These are phyloP conservation scores for Phialemoniopsis sp. DNA, from an alignment of 2,329 filamentous ascomycete genomes.

Conservation along the genomic window DNA sequence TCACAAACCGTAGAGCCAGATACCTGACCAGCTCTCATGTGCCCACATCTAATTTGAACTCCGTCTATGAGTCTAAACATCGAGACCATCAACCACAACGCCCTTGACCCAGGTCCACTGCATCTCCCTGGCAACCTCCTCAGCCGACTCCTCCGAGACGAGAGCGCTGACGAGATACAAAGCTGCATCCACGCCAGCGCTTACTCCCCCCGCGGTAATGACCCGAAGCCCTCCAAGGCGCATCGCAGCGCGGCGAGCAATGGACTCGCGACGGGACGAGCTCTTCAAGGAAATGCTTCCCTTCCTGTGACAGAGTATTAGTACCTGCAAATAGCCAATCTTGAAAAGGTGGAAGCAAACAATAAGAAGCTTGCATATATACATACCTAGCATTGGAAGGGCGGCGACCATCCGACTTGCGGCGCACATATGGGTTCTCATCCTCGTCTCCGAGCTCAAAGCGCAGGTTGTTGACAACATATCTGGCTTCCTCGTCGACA, in stretches of 20 bases:
- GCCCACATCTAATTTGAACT: too few relatives aligned
- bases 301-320: constrained; percentile 51
- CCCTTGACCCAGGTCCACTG: constrained; percentile 87
- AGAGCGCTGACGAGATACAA: constrained; percentile 82
- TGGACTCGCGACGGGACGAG: constrained; percentile 72
- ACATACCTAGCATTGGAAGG: constrained; percentile 58
- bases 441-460: constrained; percentile 80
- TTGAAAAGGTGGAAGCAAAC: background rate
- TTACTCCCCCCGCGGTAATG: constrained; percentile 75
- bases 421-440: constrained; percentile 78
- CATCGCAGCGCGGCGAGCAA: constrained; percentile 73
- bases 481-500: constrained; percentile 74
- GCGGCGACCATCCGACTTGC: constrained; percentile 64
- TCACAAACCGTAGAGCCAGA: too few relatives aligned
- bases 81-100: constrained; percentile 77
- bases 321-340: constrained; percentile 1
- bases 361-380: constrained; percentile 2
- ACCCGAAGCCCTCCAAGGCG: constrained; percentile 66
- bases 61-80: constrained; percentile 54
- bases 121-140: constrained; percentile 70
- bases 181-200: constrained; percentile 76
- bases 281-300: constrained; percentile 79
- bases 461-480: constrained; percentile 87
- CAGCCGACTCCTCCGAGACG: constrained; percentile 71
- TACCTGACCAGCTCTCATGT: too few relatives aligned